These are phyloP conservation scores for Camptophora hylomeconis DNA, from an alignment of 2,329 filamentous ascomycete species.

Conservation along the genomic window DNA sequence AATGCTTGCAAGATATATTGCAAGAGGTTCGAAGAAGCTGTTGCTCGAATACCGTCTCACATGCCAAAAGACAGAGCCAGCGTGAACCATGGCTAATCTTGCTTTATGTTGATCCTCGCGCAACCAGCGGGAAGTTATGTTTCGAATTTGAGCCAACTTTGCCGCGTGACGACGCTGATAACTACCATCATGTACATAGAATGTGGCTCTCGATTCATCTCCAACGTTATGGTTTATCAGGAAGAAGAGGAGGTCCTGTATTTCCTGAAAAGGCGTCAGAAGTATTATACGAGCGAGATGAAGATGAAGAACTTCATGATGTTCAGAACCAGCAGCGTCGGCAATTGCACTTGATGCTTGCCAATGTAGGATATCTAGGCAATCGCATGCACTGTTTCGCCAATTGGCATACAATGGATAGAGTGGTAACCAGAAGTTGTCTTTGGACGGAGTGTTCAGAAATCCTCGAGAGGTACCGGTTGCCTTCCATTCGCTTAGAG, in stretches of 20 bases:
- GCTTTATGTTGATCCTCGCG: constrained; percentile 42
- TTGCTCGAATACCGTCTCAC: constrained; percentile 36
- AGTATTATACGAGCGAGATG: constrained; percentile 42
- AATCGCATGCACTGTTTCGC: constrained; percentile 31
- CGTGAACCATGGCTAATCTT: constrained; percentile 43
- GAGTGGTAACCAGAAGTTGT: constrained; percentile 34
- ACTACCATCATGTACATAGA: constrained; percentile 15
- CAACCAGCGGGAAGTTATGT: constrained; percentile 36
- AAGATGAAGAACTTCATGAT: constrained; percentile 42
- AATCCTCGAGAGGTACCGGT: constrained; percentile 27
- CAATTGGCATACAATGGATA: constrained; percentile 35
- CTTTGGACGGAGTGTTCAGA: constrained; percentile 22
- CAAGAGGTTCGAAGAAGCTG: constrained; percentile 35
- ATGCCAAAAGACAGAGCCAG: constrained; percentile 40
- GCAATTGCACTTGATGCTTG: constrained; percentile 40
- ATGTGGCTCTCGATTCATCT: constrained; percentile 11
- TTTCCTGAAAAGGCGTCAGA: constrained; percentile 35
- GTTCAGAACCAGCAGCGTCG: constrained; percentile 37
- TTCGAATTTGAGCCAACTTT: constrained; percentile 14
- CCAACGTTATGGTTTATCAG: constrained; percentile 13
- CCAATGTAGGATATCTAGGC: constrained; percentile 46
- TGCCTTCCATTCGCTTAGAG: constrained; percentile 33
- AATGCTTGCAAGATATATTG: constrained; percentile 33
- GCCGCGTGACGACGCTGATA: constrained; percentile 13
- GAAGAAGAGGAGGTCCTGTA: constrained; percentile 23